Percentiles rank a stretch among this genome's conserved stretches.
These are phyloP conservation scores for Vitis hybrid DNA, from an alignment of 177 flowering plant genomes.

Conservation along the genomic window DNA sequence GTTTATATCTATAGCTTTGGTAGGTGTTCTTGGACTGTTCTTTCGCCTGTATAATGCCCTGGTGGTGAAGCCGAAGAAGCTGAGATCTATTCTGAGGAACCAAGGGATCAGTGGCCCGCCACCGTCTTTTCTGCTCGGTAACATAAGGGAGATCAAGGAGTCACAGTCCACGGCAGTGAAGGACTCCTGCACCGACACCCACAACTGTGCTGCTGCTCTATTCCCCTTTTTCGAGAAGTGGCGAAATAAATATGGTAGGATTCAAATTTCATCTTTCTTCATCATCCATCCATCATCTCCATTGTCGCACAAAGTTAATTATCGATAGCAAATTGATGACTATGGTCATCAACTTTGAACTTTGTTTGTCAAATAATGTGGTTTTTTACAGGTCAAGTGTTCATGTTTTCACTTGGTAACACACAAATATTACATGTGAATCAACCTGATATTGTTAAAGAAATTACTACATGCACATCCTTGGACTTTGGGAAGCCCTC, in stretches of 20 bases:
- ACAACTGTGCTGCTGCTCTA: constrained; percentile 17
- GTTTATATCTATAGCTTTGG: no score
- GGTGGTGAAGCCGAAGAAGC: constrained; percentile 16
- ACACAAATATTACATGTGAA: constrained; percentile 23
- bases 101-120: constrained; percentile 34
- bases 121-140: constrained; percentile 24
- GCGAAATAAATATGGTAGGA: constrained; percentile 29
- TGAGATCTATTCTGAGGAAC: constrained; percentile 15
- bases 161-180: not conserved
- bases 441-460: constrained; percentile 27
- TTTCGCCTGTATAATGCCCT: no score
- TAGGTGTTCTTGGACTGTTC: no score
- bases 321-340: no score
- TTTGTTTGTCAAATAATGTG: no score
- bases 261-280: not conserved
- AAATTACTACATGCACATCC: constrained; percentile 28
- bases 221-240: constrained; percentile 26
- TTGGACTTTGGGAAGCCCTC: constrained; percentile 35
- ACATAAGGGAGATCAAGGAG: constrained; percentile 19
- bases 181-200: constrained; percentile 2
- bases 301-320: no score
- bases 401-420: constrained; percentile 30
- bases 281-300: no score
- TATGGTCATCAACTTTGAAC: no score
- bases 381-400: constrained; percentile 14